phyloP scores from a whole-genome alignment of 345 rosid species.

The Alliaria petiolata region DNA sequence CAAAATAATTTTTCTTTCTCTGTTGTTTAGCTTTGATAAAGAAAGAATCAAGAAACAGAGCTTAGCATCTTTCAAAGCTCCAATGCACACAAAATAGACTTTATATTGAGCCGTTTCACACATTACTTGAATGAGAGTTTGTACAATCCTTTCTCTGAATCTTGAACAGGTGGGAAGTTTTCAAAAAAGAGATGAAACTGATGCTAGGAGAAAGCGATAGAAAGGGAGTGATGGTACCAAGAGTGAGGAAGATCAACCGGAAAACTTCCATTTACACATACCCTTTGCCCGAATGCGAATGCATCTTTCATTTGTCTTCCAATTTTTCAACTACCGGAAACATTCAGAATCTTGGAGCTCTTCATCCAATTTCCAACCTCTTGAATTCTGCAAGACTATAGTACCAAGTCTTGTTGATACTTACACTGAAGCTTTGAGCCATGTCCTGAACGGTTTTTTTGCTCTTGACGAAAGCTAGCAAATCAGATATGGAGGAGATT shows the following conservation, averaged over 20 bases:
- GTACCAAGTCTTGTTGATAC: conserved; percentile 1
- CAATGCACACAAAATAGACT: neutral
- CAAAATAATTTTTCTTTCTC: neutral
- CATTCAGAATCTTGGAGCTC: conserved; percentile 29
- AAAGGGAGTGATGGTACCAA: conserved; percentile 79
- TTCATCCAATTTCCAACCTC: conserved; percentile 28
- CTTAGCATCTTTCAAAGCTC: neutral
- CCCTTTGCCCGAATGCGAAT: conserved; percentile 86
- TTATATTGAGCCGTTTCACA: neutral
- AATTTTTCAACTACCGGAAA: conserved; percentile 39
- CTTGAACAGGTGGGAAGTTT: conserved; percentile 69
- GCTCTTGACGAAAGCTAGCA: conserved; percentile 2
- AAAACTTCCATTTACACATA: conserved; percentile 79
- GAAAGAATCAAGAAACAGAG: neutral
- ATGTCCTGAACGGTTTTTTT: conserved; percentile 1
- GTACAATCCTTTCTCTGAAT: neutral
- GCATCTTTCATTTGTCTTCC: conserved; percentile 51
- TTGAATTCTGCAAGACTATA: conserved; percentile 14
- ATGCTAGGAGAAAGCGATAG: conserved; percentile 85
- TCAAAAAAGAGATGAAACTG: conserved; percentile 58
- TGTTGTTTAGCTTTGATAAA: neutral
- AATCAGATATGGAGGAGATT: conserved; percentile 9
- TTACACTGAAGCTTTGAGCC: conserved; percentile 4
- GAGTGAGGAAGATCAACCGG: conserved; percentile 71
- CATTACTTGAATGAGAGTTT: neutral